Evolutionary conservation across 768 basidiomycete species (phyloP), one percentile per base, ranked within the genome.

Genomic region (Chalciporus pseudorubinellus): DNA sequence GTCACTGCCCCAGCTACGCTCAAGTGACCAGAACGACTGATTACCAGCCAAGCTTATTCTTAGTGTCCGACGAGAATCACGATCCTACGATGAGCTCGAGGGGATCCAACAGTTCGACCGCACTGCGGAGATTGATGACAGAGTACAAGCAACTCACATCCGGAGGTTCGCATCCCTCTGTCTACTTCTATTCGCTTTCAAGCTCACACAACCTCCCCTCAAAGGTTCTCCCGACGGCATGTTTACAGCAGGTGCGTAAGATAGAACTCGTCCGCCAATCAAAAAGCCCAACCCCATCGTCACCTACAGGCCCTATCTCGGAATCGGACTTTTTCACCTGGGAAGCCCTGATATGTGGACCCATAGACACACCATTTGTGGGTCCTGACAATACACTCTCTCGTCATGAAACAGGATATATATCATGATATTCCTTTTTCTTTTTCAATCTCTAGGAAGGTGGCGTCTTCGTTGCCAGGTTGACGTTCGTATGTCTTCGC

Each of bases 261-360:
- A 38, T 52, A 53, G 44, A 43, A 51, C 20, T n/a, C 20, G 42
- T n/a, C 19, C 41, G 16, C 38, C 20, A 22, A n/a, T 14, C 16
- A 24, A 20, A 11, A 9, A 26, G n/a, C 7, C 14, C 9, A 24
- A 39, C 38, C 13, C 36, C n/a, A 26, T 19, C 46, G 47, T 24
- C 21, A 28, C 20, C 43, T 40, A 57, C 64, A 88, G 93, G 93
- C 1, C 93, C 93, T 34, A 77, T 95, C 58, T 85, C 89, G 48
- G 93, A 97, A 71, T 83, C 87, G 50, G 92, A 97, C 70, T 92
- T 98, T 76, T 92, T 97, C 70, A 88, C 85, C 50, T 95, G 94
- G 94, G 94, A 97, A 71, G 93, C 94, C 8, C 77, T 98, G 59
- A 93, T 98, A 46, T 86, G 82, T 64, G 94, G 94, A 3, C 94